Conservation (phyloP, 2,329 filamentous ascomycete genomes). For the Cyphellophora europaea region DNA sequence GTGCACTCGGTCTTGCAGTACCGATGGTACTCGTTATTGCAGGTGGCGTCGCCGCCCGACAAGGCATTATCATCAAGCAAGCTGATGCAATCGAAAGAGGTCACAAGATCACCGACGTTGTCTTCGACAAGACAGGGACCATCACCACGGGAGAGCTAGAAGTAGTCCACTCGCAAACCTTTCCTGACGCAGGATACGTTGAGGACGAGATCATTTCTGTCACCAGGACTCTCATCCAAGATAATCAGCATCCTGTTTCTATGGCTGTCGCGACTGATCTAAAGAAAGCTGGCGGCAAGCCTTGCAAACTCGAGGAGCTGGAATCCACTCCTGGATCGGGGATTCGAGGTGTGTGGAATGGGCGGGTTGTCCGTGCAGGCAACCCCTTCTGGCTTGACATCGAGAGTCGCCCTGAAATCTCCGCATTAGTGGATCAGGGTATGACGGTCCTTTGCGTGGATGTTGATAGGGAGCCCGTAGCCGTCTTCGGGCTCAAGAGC, state of each 20-base stretch:
- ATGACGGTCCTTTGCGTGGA: conserved; percentile 50
- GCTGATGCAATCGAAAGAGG: conserved; percentile 55
- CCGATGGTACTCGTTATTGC: conserved; percentile 70
- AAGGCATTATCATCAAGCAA: conserved; percentile 61
- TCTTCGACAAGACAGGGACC: conserved; percentile 77
- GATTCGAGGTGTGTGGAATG: conserved; percentile 7
- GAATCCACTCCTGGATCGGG: conserved; percentile 24
- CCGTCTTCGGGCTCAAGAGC: conserved; percentile 43
- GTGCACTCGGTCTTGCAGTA: conserved; percentile 64
- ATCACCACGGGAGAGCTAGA: conserved; percentile 51
- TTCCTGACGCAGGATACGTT: conserved; percentile 3
- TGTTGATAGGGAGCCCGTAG: conserved; percentile 32
- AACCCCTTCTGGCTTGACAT: conserved; percentile 27
- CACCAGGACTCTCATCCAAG: conserved; percentile 4
- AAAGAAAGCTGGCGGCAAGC: conserved; percentile 10
- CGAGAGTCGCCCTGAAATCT: conserved; percentile 22
- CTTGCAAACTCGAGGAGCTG: conserved; percentile 14
- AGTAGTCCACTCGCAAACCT: conserved; percentile 25
- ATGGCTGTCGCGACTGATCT: conserved; percentile 37
- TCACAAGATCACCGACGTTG: conserved; percentile 52
- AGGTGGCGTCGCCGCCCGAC: conserved; percentile 54
- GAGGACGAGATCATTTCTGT: conserved; percentile 5
- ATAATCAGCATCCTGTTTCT: conserved; percentile 45
- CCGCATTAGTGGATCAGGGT: conserved; percentile 28
- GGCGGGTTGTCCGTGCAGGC: conserved; percentile 8